These are phyloP conservation scores for Eutrema japonicum DNA, from an alignment of 345 rosid genomes.

Conservation along the genomic window DNA sequence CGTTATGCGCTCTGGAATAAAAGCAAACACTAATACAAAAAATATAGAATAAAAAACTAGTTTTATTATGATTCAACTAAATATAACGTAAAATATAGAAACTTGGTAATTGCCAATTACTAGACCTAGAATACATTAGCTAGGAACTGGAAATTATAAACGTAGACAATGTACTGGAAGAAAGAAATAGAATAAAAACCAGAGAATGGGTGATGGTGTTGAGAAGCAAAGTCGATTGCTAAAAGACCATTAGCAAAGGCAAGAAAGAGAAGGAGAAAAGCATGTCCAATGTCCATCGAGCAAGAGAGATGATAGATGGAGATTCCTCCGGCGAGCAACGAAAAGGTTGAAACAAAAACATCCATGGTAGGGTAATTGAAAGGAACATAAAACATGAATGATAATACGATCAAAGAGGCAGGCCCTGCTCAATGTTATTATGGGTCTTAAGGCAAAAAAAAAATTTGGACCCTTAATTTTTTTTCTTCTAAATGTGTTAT, in stretches of 20 bases:
- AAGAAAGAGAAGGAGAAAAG: neutral
- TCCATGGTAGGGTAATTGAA: conserved; percentile 15
- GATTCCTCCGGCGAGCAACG: conserved; percentile 22
- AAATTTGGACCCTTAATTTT: too few species aligned
- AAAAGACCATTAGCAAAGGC: neutral
- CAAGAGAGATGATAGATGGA: conserved; percentile 14
- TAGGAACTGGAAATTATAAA: conserved; percentile 8
- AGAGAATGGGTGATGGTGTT: neutral
- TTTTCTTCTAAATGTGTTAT: too few species aligned
- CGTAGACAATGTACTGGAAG: conserved; percentile 12
- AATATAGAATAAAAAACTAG: too few species aligned
- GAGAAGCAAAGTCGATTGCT: neutral
- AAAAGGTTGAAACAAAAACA: neutral
- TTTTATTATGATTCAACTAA: too few species aligned
- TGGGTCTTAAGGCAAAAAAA: too few species aligned
- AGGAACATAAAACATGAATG: conserved; percentile 1
- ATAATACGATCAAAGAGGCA: conserved; percentile 8
- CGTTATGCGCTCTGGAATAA: too few species aligned
- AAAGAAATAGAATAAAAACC: neutral
- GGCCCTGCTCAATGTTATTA: too few species aligned
- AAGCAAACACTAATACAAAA: too few species aligned
- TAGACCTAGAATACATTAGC: too few species aligned
- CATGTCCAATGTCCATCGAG: conserved; percentile 30
- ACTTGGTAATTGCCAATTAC: too few species aligned
- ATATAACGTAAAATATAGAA: too few species aligned